phyloP scores from a whole-genome alignment of 371 early-diverging fungal genomes.

The Saksenaea oblongispora region DNA sequence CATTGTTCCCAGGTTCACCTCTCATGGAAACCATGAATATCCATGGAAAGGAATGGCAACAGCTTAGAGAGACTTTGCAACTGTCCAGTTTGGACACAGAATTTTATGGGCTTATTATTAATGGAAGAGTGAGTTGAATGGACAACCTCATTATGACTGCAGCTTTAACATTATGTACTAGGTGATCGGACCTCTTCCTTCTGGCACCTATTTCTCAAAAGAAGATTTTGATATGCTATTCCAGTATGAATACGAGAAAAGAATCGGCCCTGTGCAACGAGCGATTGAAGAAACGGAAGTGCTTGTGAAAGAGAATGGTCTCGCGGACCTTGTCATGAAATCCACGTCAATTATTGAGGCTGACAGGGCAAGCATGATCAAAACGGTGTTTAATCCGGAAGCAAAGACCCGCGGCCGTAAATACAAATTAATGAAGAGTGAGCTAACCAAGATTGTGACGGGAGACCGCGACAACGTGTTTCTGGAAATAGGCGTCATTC shows the following conservation, averaged over 20 bases:
- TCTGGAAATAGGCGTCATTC: conserved; percentile 63
- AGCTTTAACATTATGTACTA: conserved; percentile 16
- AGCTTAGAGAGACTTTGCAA: neutral
- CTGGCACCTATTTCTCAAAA: conserved; percentile 32
- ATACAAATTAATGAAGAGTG: neutral
- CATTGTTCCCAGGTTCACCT: conserved; percentile 38
- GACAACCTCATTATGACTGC: no score
- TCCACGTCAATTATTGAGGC: conserved; percentile 28
- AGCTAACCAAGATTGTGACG: conserved; percentile 25
- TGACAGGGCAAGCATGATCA: conserved; percentile 23
- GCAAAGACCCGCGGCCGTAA: conserved; percentile 20
- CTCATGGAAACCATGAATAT: conserved; percentile 23
- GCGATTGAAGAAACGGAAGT: conserved; percentile 21
- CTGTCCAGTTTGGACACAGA: conserved; percentile 18
- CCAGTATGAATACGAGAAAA: conserved; percentile 43
- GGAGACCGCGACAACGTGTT: conserved; percentile 44
- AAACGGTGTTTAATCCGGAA: conserved; percentile 14
- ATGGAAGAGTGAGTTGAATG: conserved; percentile 36
- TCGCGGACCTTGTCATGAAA: conserved; percentile 25
- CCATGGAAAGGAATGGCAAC: conserved; percentile 3
- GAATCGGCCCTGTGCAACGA: conserved; percentile 35
- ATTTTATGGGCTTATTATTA: conserved; percentile 34
- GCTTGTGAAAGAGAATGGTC: neutral
- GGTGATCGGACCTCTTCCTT: conserved; percentile 55
- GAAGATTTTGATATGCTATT: conserved; percentile 55